Percentiles rank a stretch among this genome's conserved stretches.
phyloP scores from a whole-genome alignment of 768 basidiomycete species.

The Clathrus columnatus region DNA sequence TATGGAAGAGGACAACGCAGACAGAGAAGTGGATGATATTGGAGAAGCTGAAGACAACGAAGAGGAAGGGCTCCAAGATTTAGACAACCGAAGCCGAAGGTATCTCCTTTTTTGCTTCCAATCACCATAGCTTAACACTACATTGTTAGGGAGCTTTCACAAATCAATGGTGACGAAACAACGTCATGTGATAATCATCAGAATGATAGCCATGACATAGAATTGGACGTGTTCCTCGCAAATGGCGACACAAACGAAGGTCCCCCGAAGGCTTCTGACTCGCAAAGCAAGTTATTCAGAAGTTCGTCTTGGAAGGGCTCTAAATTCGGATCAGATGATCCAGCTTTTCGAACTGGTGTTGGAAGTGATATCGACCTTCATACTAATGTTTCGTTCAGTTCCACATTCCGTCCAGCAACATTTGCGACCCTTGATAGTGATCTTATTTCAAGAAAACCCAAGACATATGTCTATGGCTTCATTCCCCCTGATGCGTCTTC shows the following conservation, averaged over 20 bases:
- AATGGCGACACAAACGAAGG: not conserved
- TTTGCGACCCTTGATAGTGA: not conserved
- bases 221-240: not conserved
- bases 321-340: not conserved
- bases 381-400: not conserved
- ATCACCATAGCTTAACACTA: not conserved
- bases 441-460: conserved; percentile 1
- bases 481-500: conserved; percentile 43
- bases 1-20: conserved; percentile 27
- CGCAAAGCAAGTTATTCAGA: not conserved
- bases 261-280: not conserved
- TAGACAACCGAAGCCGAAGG: conserved; percentile 15
- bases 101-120: conserved; percentile 13
- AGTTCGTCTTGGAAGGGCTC: not conserved
- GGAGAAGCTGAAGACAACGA: conserved; percentile 28
- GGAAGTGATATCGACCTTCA: not conserved
- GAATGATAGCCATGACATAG: not conserved
- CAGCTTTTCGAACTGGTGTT: not conserved
- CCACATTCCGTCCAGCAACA: not conserved
- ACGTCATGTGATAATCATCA: not conserved
- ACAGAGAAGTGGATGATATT: conserved; percentile 22
- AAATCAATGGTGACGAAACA: not conserved
- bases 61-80: conserved; percentile 24
- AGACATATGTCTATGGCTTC: conserved; percentile 37
- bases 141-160: not conserved